Conservation (phyloP, 1,139 yeast species). For the Geotrichum europaeum region DNA sequence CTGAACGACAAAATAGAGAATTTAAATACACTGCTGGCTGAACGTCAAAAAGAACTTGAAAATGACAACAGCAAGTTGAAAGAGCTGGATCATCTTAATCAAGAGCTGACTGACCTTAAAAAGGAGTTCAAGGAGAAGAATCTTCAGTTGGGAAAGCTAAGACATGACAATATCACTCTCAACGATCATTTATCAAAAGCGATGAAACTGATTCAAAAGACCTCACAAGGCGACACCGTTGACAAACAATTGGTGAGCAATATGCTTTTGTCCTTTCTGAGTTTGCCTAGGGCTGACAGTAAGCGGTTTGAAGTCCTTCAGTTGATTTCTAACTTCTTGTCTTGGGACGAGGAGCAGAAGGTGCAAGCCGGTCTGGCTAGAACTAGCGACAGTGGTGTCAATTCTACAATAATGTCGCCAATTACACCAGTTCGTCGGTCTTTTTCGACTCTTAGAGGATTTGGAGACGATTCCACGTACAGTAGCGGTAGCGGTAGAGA, state of each 20-base stretch:
- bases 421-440: constrained; percentile 19
- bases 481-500: constrained; percentile 26
- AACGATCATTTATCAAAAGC: constrained; percentile 95
- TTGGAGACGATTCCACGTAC: constrained; percentile 19
- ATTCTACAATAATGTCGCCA: neutral
- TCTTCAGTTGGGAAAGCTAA: constrained; percentile 73
- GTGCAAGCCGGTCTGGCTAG: constrained; percentile 75
- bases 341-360: constrained; percentile 82
- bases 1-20: constrained; percentile 40
- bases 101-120: constrained; percentile 37
- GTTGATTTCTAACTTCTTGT: constrained; percentile 71
- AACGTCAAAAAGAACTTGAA: constrained; percentile 24
- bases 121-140: constrained; percentile 65
- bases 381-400: constrained; percentile 3
- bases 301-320: constrained; percentile 88
- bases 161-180: constrained; percentile 88
- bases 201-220: constrained; percentile 68
- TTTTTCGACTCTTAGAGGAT: neutral
- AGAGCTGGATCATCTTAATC: constrained; percentile 10
- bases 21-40: constrained; percentile 36
- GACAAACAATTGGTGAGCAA: constrained; percentile 87
- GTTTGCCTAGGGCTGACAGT: constrained; percentile 85
- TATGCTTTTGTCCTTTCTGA: constrained; percentile 73
- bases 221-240: constrained; percentile 64
- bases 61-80: constrained; percentile 9